Evolutionary conservation across 208 protist species (phyloP).

Genomic region (Acanthamoeba royreba): DNA sequence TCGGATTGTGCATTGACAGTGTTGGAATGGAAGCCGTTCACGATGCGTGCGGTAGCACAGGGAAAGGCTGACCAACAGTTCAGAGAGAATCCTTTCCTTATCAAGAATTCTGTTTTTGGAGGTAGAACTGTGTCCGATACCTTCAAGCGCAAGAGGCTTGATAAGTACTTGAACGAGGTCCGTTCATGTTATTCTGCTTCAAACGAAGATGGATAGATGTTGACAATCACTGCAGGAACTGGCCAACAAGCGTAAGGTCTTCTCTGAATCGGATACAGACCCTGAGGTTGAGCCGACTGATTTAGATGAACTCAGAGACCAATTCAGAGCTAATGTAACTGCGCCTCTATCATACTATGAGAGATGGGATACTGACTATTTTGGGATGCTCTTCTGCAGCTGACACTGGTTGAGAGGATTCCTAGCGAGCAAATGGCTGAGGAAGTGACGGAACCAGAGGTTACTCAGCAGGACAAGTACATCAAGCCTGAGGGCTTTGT

Average conservation of each 20-base stretch:
- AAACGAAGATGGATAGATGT: too few species aligned
- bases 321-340: background rate
- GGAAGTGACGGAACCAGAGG: background rate
- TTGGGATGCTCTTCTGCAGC: background rate
- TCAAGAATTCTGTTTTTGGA: background rate
- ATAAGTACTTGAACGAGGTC: background rate
- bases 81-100: background rate
- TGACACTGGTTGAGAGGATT: background rate
- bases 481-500: constrained; percentile 14
- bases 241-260: background rate
- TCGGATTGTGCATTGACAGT: background rate
- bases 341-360: background rate
- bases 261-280: background rate
- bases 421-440: background rate
- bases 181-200: background rate
- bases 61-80: background rate
- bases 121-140: background rate
- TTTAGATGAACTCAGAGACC: background rate
- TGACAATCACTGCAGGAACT: background rate
- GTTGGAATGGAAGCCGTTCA: background rate
- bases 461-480: background rate
- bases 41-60: background rate
- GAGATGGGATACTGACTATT: background rate
- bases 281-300: background rate
- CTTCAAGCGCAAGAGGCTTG: background rate